Evolutionary conservation across 2,329 filamentous ascomycete genomes (phyloP).

Genomic region (Teratosphaeria destructans): DNA sequence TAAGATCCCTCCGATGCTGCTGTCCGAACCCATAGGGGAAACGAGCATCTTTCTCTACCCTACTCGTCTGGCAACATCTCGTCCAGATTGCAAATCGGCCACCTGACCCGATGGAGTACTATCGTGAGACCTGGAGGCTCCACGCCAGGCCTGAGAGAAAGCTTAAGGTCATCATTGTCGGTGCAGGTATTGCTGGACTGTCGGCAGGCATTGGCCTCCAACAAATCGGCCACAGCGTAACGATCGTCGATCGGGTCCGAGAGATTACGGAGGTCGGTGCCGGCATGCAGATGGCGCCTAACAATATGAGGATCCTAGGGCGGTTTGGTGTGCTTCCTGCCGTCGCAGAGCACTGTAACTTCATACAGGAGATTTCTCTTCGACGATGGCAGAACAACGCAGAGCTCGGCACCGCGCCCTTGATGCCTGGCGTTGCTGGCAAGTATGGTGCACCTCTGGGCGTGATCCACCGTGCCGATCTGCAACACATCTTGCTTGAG

Average conservation of each 20-base stretch:
- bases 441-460: constrained; percentile 34
- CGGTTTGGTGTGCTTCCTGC: constrained; percentile 37
- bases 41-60: too few relatives aligned
- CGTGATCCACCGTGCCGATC: constrained; percentile 44
- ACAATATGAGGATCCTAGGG: constrained; percentile 36
- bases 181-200: constrained; percentile 45
- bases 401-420: constrained; percentile 6
- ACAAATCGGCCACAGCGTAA: constrained; percentile 36
- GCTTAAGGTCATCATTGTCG: constrained; percentile 39
- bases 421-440: constrained; percentile 6
- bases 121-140: constrained; percentile 5
- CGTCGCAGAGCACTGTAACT: constrained; percentile 30
- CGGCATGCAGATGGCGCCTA: constrained; percentile 41
- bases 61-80: too few relatives aligned
- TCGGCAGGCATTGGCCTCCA: constrained; percentile 37
- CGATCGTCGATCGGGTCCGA: constrained; percentile 36
- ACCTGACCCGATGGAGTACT: constrained; percentile 2
- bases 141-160: constrained; percentile 1
- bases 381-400: constrained; percentile 7
- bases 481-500: constrained; percentile 38
- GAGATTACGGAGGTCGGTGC: constrained; percentile 40
- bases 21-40: too few relatives aligned
- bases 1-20: too few relatives aligned
- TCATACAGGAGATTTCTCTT: constrained; percentile 17
- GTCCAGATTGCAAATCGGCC: too few relatives aligned